phyloP scores from a whole-genome alignment of 495 filamentous ascomycete genomes.

The Daldinia childiae region DNA sequence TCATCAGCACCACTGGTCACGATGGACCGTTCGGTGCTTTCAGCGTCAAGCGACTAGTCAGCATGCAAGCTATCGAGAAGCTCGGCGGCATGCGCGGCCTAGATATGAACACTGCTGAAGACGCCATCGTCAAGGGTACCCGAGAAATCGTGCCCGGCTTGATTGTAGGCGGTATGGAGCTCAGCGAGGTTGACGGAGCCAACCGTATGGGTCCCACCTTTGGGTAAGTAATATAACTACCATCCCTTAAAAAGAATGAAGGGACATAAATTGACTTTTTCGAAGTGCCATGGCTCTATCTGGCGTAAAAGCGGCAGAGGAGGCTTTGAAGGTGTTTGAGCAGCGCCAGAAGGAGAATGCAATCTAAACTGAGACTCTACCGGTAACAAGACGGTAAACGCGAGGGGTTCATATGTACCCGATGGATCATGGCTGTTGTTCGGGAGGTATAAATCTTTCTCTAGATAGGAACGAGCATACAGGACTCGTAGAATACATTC shows the following conservation, averaged over 20 bases:
- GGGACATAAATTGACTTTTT: background rate
- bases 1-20: conserved; percentile 89
- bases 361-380: conserved; percentile 16
- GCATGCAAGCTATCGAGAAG: conserved; percentile 81
- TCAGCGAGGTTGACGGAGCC: conserved; percentile 87
- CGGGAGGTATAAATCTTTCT: conserved; percentile 9
- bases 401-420: background rate
- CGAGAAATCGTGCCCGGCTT: conserved; percentile 86
- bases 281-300: conserved; percentile 81
- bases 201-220: conserved; percentile 73
- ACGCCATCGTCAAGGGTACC: conserved; percentile 89
- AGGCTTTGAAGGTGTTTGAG: conserved; percentile 79
- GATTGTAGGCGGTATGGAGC: conserved; percentile 93
- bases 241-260: conserved; percentile 21
- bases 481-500: conserved; percentile 6
- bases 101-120: conserved; percentile 89
- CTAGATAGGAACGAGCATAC: conserved; percentile 3
- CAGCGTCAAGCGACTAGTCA: conserved; percentile 82
- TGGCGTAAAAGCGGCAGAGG: conserved; percentile 90
- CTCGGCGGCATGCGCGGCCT: conserved; percentile 90
- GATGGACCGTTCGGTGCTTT: conserved; percentile 93
- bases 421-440: background rate
- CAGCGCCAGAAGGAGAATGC: conserved; percentile 66
- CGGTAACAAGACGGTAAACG: background rate
- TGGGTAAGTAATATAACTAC: conserved; percentile 52